Evolutionary conservation across 129 eudicot species (phyloP).

Genomic region (Saussurea involucrata): DNA sequence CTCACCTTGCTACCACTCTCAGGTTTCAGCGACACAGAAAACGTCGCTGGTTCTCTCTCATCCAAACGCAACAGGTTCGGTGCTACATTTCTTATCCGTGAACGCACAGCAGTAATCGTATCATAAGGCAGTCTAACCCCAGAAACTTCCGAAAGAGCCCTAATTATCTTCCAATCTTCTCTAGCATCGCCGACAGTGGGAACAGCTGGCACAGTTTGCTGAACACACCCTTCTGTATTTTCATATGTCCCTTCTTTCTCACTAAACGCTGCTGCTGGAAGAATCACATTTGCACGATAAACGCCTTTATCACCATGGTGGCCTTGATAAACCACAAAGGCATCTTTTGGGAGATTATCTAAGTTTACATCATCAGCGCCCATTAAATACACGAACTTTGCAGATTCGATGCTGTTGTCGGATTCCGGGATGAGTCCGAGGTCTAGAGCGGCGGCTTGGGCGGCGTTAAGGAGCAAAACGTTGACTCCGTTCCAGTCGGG

Average conservation of each 20-base stretch:
- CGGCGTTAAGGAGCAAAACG: conserved; percentile 74
- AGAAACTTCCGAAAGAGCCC: conserved; percentile 85
- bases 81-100: conserved; percentile 65
- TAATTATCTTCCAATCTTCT: conserved; percentile 92
- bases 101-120: conserved; percentile 42
- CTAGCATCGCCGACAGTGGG: conserved; percentile 96
- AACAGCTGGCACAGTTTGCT: conserved; percentile 87
- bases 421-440: conserved; percentile 90
- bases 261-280: conserved; percentile 83
- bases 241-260: conserved; percentile 93
- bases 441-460: conserved; percentile 99
- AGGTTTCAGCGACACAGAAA: conserved; percentile 64
- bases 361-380: conserved; percentile 87
- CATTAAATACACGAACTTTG: conserved; percentile 82
- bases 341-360: conserved; percentile 76
- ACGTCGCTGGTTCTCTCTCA: conserved; percentile 73
- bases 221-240: conserved; percentile 88
- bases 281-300: conserved; percentile 87
- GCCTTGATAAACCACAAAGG: conserved; percentile 96
- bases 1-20: conserved; percentile 40
- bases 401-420: conserved; percentile 66
- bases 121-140: conserved; percentile 69
- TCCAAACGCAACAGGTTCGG: conserved; percentile 75
- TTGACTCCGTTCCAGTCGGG: conserved; percentile 97
- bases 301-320: conserved; percentile 97